Evolutionary conservation across 805 yeast species (phyloP).

Genomic region (Myxozyma kluyveri): DNA sequence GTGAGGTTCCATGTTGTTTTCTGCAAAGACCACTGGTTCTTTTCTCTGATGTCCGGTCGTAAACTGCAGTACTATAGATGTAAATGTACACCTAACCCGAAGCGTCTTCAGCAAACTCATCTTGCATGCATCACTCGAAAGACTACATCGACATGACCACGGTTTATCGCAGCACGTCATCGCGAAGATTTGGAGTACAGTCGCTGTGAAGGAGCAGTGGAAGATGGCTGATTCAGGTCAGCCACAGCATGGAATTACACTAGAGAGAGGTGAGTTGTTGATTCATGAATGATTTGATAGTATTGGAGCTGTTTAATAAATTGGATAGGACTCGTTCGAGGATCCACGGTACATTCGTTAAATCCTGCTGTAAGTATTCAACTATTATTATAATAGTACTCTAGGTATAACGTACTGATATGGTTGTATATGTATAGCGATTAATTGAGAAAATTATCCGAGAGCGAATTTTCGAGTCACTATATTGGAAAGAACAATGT

Average conservation of each 20-base stretch:
- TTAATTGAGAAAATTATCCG: slow-evolving; percentile 58
- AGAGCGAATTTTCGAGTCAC: slow-evolving; percentile 54
- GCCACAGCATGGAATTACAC: slow-evolving; percentile 20
- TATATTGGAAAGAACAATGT: slow-evolving; percentile 59
- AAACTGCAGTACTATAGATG: too few relatives aligned
- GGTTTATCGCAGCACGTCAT: too few relatives aligned
- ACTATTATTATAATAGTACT: not conserved
- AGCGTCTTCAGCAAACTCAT: too few relatives aligned
- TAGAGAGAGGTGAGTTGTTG: slow-evolving; percentile 21
- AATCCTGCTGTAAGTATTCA: slow-evolving; percentile 22
- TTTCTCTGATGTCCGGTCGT: too few relatives aligned
- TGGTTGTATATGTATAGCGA: slow-evolving; percentile 2
- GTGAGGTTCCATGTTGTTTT: too few relatives aligned
- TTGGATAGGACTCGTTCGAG: slow-evolving; percentile 21
- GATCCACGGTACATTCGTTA: slow-evolving; percentile 19
- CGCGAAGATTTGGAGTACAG: not conserved
- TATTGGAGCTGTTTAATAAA: not conserved
- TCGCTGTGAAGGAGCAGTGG: not conserved
- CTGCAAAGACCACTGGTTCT: too few relatives aligned
- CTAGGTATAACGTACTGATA: not conserved
- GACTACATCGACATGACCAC: too few relatives aligned
- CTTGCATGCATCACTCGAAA: too few relatives aligned
- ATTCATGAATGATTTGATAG: not conserved
- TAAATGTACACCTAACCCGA: too few relatives aligned
- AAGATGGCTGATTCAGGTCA: slow-evolving; percentile 10